Base-by-base conservation (phyloP, 2,329 filamentous ascomycete species). In the Cladosporium sp. region DNA sequence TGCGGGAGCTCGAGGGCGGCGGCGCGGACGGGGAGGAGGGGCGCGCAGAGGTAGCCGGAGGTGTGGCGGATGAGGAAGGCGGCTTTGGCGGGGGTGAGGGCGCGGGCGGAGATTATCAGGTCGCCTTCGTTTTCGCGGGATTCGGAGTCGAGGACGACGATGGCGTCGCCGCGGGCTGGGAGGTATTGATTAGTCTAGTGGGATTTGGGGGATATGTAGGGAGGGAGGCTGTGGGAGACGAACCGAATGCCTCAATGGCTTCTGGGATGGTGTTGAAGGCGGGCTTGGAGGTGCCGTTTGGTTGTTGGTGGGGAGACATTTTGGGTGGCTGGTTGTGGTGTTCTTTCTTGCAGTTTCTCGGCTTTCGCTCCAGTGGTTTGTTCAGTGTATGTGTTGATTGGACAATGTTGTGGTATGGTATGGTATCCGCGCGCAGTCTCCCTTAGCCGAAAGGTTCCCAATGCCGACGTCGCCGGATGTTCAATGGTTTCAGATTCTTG, bases 51-150 rank as follows among this genome's bases (percentile, higher is more conserved):
- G 75, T 94, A 88, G 76, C 95, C 95, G 3, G 92, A 87, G 53
- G 91, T 91, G 83, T 97, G 88, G 74, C 93, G 92, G 78, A 99
- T 87, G 86, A 99, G 89, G 83, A 97, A 99, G 73, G 93, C 92
- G 89, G 96, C 96, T 81, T 98, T 94, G 70, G 91, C 86, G 26
- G 93, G 85, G 10, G 94, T 97, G 69, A 97, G 82, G 74, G 90
- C 86, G 71, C 92, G 83, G 68, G 93, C 94, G 70, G 95, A 92
- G 76, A 98, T 96, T 79, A 98, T 97, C 58, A 99, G 87, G 81
- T 99, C 95, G 79, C 93, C 95, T 85, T 99, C 95, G 79, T 99
- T 99, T 80, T 99, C 95, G 79, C 95, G 93, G 68, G 89, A 87
- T 69, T 92, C 88, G 71, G 92, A 91, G 83, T 99, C 95, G 75